Base-by-base conservation (phyloP, 768 basidiomycete genomes). In the Boletus rubescentipes region DNA sequence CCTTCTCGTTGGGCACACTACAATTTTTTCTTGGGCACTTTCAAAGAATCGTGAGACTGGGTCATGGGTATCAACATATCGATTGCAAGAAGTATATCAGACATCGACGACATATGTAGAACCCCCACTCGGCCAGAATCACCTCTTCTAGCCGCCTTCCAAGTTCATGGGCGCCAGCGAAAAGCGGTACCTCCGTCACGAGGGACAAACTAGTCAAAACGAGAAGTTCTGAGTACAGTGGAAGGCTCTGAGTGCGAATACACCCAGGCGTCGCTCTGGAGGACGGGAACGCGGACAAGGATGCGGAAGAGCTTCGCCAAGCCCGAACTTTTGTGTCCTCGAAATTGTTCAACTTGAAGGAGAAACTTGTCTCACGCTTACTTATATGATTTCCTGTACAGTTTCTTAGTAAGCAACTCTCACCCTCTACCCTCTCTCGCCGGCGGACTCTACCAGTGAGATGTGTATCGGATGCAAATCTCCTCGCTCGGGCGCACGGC, bases 271-370 rank as follows among this genome's bases (percentile, higher is more conserved):
- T 83, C 65, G 57, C 36, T 91, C 80, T 90, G 78, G 88, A 80
- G 83, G 86, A 91, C 89, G 87, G 89, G 89, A 91, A 93, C 91
- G 91, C 91, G 91, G 87, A 82, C 89, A 82, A 84, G 89, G 84
- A 91, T 82, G 81, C 84, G 86, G 85, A 81, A 79, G 73, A 80
- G 82, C 83, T 86, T 77, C 69, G 74, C 86, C 89, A 68, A 79
- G 91, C 82, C 87, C 91, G 91, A 93, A 92, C 91, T 93, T 89
- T 89, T 82, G 69, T 84, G 90, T 92, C 89, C 85, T 80, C 89
- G 57, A 66, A 75, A 84, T 88, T 87, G 86, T 89, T 89, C 84
- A 48, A 66, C 67, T n/a, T n/a, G n/a, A n/a, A n/a, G n/a, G 63
- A 59, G 65, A 62, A 63, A 52, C 31, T 9, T 30, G 1, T 11